A percentile compares a stretch with the other conserved stretches of the same genome.
Conservation (phyloP, 495 filamentous ascomycete genomes). For the Neurospora sp. region DNA sequence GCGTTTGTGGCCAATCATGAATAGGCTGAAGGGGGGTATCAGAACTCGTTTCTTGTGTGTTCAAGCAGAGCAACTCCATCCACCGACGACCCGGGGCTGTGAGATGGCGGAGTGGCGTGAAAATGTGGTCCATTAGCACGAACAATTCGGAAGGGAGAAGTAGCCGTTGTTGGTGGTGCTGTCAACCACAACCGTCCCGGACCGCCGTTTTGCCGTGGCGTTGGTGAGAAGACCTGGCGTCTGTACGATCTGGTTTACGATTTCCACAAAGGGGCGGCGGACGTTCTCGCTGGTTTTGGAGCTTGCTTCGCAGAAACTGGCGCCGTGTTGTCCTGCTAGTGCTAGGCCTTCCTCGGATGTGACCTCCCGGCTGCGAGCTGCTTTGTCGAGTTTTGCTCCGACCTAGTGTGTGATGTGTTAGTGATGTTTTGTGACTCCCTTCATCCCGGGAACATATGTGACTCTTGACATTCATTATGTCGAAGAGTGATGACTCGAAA, state of each 20-base stretch:
- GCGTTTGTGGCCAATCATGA: neutral
- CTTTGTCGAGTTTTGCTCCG: slow-evolving; percentile 46
- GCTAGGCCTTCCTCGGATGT: slow-evolving; percentile 40
- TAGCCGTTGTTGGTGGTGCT: neutral
- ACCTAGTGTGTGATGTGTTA: slow-evolving; percentile 22
- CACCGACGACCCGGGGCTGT: neutral
- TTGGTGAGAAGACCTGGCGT: slow-evolving; percentile 32
- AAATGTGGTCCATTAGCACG: slow-evolving; percentile 6
- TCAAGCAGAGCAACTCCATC: neutral
- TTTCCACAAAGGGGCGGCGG: slow-evolving; percentile 42
- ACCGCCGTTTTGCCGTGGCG: slow-evolving; percentile 10
- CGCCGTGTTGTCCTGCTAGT: slow-evolving; percentile 38
- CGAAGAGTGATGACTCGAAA: no score
- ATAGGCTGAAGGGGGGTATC: neutral
- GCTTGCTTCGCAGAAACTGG: slow-evolving; percentile 46
- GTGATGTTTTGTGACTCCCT: neutral
- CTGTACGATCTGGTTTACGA: slow-evolving; percentile 42
- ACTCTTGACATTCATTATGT: neutral
- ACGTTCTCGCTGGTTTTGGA: slow-evolving; percentile 46
- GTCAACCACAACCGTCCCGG: slow-evolving; percentile 8
- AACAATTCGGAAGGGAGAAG: slow-evolving; percentile 6
- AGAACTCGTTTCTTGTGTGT: neutral
- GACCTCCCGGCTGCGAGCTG: slow-evolving; percentile 33
- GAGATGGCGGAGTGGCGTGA: neutral
- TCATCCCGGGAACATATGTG: neutral